Percentiles rank a stretch among this genome's conserved stretches.
Evolutionary conservation across 2,329 filamentous ascomycete species (phyloP).

Genomic region (Cladophialophora yegresii): DNA sequence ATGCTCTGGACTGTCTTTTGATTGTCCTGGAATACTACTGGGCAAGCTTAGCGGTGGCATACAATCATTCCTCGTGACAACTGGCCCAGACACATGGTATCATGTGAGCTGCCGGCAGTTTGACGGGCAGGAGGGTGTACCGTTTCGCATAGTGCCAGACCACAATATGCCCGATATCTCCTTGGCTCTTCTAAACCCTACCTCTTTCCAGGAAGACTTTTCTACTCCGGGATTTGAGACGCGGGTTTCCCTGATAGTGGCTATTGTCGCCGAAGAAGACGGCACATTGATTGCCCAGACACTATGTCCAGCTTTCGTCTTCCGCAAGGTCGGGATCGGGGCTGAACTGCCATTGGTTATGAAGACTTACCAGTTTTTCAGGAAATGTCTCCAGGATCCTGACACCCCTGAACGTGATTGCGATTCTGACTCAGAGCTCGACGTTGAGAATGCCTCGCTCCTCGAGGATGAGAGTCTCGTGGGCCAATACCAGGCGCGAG

Average conservation of each 20-base stretch:
- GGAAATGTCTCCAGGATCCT: background rate
- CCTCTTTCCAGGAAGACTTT: background rate
- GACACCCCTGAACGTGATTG: background rate
- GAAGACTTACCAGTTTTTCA: background rate
- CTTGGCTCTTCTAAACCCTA: slow-evolving; percentile 6
- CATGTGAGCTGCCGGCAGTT: slow-evolving; percentile 1
- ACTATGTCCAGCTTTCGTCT: slow-evolving; percentile 2
- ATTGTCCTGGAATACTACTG: background rate
- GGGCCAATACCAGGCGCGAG: background rate
- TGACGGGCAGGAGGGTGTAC: background rate
- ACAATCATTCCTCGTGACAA: slow-evolving; percentile 6
- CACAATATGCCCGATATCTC: background rate
- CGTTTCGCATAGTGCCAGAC: background rate
- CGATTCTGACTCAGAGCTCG: background rate
- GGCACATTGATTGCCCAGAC: background rate
- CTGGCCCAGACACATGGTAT: background rate
- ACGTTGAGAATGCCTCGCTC: background rate
- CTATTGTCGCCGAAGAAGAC: slow-evolving; percentile 7
- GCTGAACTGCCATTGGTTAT: slow-evolving; percentile 2
- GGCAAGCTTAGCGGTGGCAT: slow-evolving; percentile 1
- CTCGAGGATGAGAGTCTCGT: background rate
- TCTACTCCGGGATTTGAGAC: background rate
- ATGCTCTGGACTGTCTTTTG: background rate
- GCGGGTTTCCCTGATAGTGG: slow-evolving; percentile 4
- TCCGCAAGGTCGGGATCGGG: slow-evolving; percentile 2